Evolutionary conservation across 768 basidiomycete species (phyloP), one percentile per base, ranked within the genome.

Genomic region (Mycena filopes): DNA sequence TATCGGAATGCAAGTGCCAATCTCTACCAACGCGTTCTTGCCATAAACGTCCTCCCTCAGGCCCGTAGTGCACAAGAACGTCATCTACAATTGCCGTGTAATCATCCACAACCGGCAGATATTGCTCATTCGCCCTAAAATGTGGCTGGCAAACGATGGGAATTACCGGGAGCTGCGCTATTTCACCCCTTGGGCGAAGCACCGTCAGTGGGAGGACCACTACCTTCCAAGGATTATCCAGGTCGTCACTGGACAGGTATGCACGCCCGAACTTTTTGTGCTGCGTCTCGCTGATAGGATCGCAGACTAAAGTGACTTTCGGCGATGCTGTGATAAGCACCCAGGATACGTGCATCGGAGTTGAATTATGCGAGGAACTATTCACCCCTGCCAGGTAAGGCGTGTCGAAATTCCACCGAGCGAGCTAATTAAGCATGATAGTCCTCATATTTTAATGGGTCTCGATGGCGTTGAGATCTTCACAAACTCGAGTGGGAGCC

Each of bases 61-160:
- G 97, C 97, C 98, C 1, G 87, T 99, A 58, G 86, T 91, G 2
- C 98, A 99, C 85, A 98, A 98, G 85, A 99, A 98, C 75, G 95
- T 96, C 49, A 96, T 92, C 68, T 99, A 98, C 81, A 99, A 99
- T 74, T 98, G 95, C 76, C 91, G 98, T 21, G 84, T 99, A 38
- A 90, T 99, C 75, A 87, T 96, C 45, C 86, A 95, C 73, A 84
- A 96, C 78, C 84, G 88, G 59, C 86, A 94, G 79, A 96, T 99
- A 64, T 79, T 98, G 1, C 88, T 98, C 67, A 99, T 99, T 68
- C 89, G 98, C 25, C 98, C 98, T 0, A 99, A 99, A 82, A 96
- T 99, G 96, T 99, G 98, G 98, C 83, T 99, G 47, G 98, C 98
- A 1, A 99, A 99, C 74, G 95, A 98, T 72, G 98, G 98, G 4